Evolutionary conservation across 805 yeast genomes (phyloP).

Genomic region (Yamadazyma sp.): DNA sequence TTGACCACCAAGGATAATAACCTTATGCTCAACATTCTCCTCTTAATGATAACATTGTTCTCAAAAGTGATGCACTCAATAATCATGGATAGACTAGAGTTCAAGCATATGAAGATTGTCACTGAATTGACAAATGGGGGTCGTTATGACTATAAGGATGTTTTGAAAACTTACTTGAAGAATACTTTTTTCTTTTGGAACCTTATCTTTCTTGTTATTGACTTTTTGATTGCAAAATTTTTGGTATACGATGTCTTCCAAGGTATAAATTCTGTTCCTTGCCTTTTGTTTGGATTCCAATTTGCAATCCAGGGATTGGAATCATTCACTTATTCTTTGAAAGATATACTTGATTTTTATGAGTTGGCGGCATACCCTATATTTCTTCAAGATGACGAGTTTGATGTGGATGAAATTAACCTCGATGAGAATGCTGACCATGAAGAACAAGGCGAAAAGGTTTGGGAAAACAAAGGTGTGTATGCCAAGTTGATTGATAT

Average conservation of each 20-base stretch:
- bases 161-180: constrained; percentile 29
- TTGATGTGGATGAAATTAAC: constrained; percentile 22
- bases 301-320: constrained; percentile 64
- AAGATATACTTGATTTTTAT: constrained; percentile 50
- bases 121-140: constrained; percentile 23
- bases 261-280: constrained; percentile 52
- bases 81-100: constrained; percentile 52
- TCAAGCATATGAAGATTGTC: constrained; percentile 27
- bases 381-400: constrained; percentile 22
- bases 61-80: constrained; percentile 79
- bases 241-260: constrained; percentile 58
- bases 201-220: constrained; percentile 45
- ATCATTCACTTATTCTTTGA: constrained; percentile 44
- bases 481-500: constrained; percentile 59
- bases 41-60: constrained; percentile 29
- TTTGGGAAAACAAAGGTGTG: constrained; percentile 71
- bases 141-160: constrained; percentile 13
- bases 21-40: constrained; percentile 49
- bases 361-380: constrained; percentile 52
- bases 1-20: constrained; percentile 66
- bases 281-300: constrained; percentile 73
- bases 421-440: constrained; percentile 15
- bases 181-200: constrained; percentile 42
- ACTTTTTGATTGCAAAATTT: constrained; percentile 50
- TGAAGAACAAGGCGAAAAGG: constrained; percentile 45